These are phyloP conservation scores for Trichophyton verrucosum DNA, from an alignment of 2,329 filamentous ascomycete species.

Conservation along the genomic window DNA sequence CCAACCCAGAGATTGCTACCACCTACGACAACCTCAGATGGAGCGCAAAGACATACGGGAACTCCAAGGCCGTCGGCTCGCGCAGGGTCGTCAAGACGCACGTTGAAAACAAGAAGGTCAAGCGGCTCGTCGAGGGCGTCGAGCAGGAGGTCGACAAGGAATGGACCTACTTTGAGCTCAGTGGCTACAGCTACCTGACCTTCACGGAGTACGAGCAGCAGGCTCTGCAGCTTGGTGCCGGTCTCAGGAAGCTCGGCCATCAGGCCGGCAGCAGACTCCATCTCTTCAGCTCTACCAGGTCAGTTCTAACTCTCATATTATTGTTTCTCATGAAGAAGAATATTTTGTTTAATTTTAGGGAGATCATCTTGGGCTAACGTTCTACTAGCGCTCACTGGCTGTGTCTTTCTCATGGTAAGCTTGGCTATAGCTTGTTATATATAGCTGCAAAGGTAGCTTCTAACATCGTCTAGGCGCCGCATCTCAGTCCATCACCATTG, in stretches of 20 bases:
- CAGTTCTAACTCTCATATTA: constrained; percentile 17
- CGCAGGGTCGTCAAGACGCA: constrained; percentile 66
- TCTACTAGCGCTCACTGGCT: constrained; percentile 62
- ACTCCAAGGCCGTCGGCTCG: constrained; percentile 54
- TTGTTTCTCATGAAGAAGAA: background rate
- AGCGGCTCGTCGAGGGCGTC: constrained; percentile 75
- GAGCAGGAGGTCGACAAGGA: constrained; percentile 74
- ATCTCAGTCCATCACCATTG: constrained; percentile 80
- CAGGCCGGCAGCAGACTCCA: constrained; percentile 57
- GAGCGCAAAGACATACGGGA: constrained; percentile 51
- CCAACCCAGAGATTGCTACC: constrained; percentile 58
- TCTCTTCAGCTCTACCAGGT: constrained; percentile 75
- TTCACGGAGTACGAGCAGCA: constrained; percentile 67
- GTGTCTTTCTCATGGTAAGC: constrained; percentile 57
- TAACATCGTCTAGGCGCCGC: constrained; percentile 39
- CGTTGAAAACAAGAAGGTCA: constrained; percentile 74
- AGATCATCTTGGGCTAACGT: background rate
- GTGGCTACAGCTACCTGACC: constrained; percentile 60
- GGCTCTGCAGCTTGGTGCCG: constrained; percentile 57
- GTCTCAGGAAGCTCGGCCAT: constrained; percentile 62
- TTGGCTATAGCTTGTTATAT: background rate
- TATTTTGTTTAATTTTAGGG: too few species aligned
- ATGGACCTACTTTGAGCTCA: constrained; percentile 82
- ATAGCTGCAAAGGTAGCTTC: background rate
- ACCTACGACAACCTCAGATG: constrained; percentile 66